Percentiles rank a stretch among this genome's conserved stretches.
phyloP scores from a whole-genome alignment of 441 rosid genomes.

The Euphorbia celastroides region DNA sequence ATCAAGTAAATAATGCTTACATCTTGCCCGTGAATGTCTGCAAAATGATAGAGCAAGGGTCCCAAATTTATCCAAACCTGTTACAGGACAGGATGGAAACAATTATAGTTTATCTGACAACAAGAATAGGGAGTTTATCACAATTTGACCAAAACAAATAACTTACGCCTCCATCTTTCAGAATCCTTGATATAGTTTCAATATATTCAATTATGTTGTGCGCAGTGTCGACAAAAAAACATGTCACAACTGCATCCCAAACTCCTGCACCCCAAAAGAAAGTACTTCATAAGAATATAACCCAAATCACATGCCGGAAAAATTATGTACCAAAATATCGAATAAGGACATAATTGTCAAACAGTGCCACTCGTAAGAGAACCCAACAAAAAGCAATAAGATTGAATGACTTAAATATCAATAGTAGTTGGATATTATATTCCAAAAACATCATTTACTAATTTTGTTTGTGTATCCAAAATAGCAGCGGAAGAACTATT shows the following conservation, averaged over 20 bases:
- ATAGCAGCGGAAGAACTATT: too few species aligned
- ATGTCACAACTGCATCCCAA: slow-evolving; percentile 97
- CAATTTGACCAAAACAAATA: slow-evolving; percentile 17
- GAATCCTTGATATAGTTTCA: slow-evolving; percentile 83
- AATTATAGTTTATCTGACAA: slow-evolving; percentile 15
- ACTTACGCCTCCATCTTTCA: slow-evolving; percentile 93
- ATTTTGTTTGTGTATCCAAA: too few species aligned
- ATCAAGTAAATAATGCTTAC: slow-evolving; percentile 45
- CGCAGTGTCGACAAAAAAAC: slow-evolving; percentile 95
- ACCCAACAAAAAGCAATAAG: not conserved
- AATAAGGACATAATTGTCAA: not conserved
- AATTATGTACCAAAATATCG: not conserved
- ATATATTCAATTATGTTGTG: slow-evolving; percentile 90
- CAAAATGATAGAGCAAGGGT: slow-evolving; percentile 93
- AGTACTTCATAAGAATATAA: slow-evolving; percentile 13
- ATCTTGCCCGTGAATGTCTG: slow-evolving; percentile 74
- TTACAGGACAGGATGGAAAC: slow-evolving; percentile 14
- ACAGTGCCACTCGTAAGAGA: not conserved
- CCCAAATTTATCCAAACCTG: slow-evolving; percentile 99
- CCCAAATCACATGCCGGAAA: not conserved
- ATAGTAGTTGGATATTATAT: not conserved
- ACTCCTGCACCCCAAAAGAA: slow-evolving; percentile 49
- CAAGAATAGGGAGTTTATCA: slow-evolving; percentile 7
- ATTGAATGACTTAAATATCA: not conserved
- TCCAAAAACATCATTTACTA: too few species aligned